Evolutionary conservation across 805 yeast species (phyloP), one percentile per base, ranked within the genome.

Genomic region (Sugiyamaella mastotermitis): DNA sequence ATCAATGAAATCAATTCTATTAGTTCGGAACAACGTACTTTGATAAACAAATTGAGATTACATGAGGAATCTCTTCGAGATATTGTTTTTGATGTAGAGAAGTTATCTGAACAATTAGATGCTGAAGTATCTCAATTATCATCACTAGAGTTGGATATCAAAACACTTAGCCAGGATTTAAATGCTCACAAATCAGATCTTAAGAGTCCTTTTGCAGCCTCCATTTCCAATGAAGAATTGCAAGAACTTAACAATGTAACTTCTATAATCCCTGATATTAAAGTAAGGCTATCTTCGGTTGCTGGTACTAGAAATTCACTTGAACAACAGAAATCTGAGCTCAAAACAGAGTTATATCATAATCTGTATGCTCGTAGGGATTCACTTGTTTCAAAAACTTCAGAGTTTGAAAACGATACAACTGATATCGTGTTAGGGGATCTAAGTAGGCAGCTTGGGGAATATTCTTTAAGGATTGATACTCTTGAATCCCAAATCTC

Each of bases 301-400:
- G n/a, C n/a, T n/a, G n/a, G n/a, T n/a, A n/a, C n/a, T n/a, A n/a
- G n/a, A n/a, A n/a, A n/a, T 69, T 1, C 38, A 40, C 2, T 35
- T 61, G 81, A 78, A 43, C 58, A 76, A 9, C 61, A 65, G 13
- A 56, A 74, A 11, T 64, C 74, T 0, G 55, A 61, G 1, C 47
- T 73, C 6, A 72, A 73, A 32, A 66, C 81, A 2, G 86, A 79
- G 43, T 55, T 84, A 28, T 57, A 63, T n/a, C 76, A 78, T 21
- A 78, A 71, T 35, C 62, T 78, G 31, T 60, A 68, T 29, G 83
- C 85, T 9, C 74, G 74, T 41, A 56, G 64, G 38, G 60, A 60
- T 17, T 71, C 70, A 25, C 43, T 75, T 13, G 40, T 31, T 11
- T 33, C 43, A 42, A 37, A 51, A 47, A 28, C 24, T 38, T 49